Base-by-base conservation (phyloP, 495 filamentous ascomycete genomes). In the Annulohypoxylon maeteangense region DNA sequence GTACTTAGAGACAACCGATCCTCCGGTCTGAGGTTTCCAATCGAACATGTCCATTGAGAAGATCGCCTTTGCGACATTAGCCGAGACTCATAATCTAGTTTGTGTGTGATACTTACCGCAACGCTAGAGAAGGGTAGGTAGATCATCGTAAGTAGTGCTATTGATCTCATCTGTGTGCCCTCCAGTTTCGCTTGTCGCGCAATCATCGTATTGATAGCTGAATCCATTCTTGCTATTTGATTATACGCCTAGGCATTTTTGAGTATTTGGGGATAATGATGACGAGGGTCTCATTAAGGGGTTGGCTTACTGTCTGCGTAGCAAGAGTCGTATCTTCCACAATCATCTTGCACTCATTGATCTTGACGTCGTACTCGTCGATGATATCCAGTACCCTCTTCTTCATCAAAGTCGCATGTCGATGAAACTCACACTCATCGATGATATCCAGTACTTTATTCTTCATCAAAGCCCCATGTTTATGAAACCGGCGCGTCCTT, bases 311-410 rank as follows among this genome's bases (percentile, higher is more conserved):
- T n/a, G 69, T 68, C 25, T 72, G 69, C 69, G 63, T 64, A n/a
- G 71, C 67, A 7, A 74, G 66, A 20, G 67, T 57, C 4, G 60
- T 74, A 40, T 71, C 70, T 54, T 38, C 63, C 32, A 67, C 16
- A 3, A 71, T 67, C 67, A 74, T 71, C 31, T 67, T 48, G 20
- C 71, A 74, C 48, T 74, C 67, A 22, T 71, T 68, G 10, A 74
- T 71, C 54, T 70, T 74, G 20, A 45, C 67, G 10, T 74, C 62
- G 14, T 74, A 74, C 32, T 74, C 71, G 16, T 74, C 53, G 16
- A 71, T 67, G 29, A 67, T 74, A 27, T 74, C 71, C 5, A 58
- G 56, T 7, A 70, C 23, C 31, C 71, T 65, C 57, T 67, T 70
- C 50, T 67, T 70, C 66, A 74, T 74, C 34, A 55, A 51, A 1